A percentile compares a stretch with the other conserved stretches of the same genome.
Conservation (phyloP, 164 flowering plant species). For the Nymphaea thermarum region DNA sequence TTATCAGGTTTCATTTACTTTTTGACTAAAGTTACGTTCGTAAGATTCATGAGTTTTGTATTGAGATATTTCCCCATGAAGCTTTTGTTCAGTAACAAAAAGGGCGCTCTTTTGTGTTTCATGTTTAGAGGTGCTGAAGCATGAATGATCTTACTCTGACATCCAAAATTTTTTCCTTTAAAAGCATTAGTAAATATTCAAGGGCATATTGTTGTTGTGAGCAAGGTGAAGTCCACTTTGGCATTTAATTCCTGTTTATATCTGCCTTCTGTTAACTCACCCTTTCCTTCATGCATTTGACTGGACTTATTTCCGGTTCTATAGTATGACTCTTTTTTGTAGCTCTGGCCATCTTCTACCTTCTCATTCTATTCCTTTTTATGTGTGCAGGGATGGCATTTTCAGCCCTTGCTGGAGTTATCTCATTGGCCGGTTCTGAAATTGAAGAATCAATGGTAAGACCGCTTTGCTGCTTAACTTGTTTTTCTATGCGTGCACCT, state of each 20-base stretch:
- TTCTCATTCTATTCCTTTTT: background rate
- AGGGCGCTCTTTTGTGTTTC: too few relatives aligned
- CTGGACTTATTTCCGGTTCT: background rate
- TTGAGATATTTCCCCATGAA: too few relatives aligned
- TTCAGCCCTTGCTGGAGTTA: conserved; percentile 78
- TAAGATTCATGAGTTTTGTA: too few relatives aligned
- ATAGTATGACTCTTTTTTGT: background rate
- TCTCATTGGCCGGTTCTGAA: conserved; percentile 65
- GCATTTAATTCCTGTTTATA: background rate
- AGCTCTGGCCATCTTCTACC: background rate
- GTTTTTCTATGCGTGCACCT: background rate
- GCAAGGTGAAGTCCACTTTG: too few relatives aligned
- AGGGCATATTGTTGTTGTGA: too few relatives aligned
- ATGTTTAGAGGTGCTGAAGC: too few relatives aligned
- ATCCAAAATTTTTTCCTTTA: too few relatives aligned
- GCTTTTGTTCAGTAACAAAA: too few relatives aligned
- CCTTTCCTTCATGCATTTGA: background rate
- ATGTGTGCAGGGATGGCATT: conserved; percentile 64
- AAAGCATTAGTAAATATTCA: too few relatives aligned
- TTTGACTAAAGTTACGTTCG: too few relatives aligned
- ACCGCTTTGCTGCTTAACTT: background rate
- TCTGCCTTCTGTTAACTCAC: background rate
- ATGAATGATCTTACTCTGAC: too few relatives aligned
- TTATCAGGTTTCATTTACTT: too few relatives aligned
- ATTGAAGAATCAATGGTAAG: conserved; percentile 73